Base-by-base conservation (phyloP, 2,329 filamentous ascomycete species). In the Aspergillus aculeatus region DNA sequence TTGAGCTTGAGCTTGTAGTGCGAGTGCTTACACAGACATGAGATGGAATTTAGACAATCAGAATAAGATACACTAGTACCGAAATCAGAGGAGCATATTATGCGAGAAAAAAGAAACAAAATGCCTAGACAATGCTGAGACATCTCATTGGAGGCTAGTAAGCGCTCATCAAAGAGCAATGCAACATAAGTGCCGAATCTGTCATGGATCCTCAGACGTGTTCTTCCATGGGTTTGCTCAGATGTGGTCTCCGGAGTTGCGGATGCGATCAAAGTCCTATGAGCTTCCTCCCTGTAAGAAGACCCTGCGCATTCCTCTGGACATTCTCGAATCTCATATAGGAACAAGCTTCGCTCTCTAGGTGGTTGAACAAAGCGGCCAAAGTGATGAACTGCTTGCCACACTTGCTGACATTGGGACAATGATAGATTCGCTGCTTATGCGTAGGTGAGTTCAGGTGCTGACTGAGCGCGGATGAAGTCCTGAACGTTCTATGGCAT, bases 361-460 rank as follows among this genome's bases (percentile, higher is more conserved):
- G 61, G 60, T 82, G 78, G 54, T 76, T 77, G 60, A 81, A 79
- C 26, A 82, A 57, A 1, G 62, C 70, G n/a, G 77, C 79, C 48
- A 81, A 56, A 0, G 74, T 67, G 7, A 62, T 55, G 58, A 81
- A 81, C 47, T 79, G 59, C 61, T 71, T 74, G 0, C 54, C 59
- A 51, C 78, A 81, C 1, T 24, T 53, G 9, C n/a, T 50, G 29
- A 19, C 14, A 44, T 79, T 79, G 1, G 77, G 78, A 54, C 78
- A 82, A 65, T 77, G 73, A 63, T 83, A 80, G 0, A 81, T 66
- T 31, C 75, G 76, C 62, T 79, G 77, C 73, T 79, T 75, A 75
- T 86, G 84, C 0, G 66, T 71, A 0, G 81, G 75, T 0, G 85
- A 88, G 44, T 77, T 79, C 1, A 88, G 68, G 64, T 89, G 85